phyloP scores from a whole-genome alignment of 257 asterid species.

The Solanum lignicaule region DNA sequence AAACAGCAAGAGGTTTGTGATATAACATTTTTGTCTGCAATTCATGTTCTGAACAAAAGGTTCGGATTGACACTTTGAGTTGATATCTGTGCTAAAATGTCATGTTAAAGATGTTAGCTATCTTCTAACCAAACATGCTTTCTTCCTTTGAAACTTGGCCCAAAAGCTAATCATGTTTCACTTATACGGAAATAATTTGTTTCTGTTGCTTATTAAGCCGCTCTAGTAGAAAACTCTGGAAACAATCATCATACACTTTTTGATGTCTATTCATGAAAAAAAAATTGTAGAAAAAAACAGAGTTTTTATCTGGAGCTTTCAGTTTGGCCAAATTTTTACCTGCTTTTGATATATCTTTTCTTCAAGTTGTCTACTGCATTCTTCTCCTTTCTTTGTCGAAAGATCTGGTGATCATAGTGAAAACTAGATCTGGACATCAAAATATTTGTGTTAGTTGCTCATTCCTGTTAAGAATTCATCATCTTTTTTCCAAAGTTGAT shows the following conservation, averaged over 20 bases:
- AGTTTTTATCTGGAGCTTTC: background rate
- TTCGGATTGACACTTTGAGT: background rate
- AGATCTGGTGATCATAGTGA: background rate
- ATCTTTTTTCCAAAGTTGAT: background rate
- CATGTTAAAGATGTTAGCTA: background rate
- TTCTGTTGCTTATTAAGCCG: background rate
- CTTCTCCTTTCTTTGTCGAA: background rate
- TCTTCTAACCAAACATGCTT: background rate
- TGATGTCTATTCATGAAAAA: background rate
- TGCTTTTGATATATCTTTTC: background rate
- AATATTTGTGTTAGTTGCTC: background rate
- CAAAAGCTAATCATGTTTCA: background rate
- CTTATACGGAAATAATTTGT: background rate
- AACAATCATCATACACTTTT: background rate
- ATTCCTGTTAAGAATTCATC: background rate
- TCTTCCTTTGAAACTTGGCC: background rate
- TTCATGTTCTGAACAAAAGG: background rate
- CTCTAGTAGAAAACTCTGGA: background rate
- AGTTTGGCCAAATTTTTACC: background rate
- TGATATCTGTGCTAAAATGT: background rate
- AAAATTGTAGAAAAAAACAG: background rate
- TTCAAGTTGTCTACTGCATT: background rate
- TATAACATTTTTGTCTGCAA: background rate
- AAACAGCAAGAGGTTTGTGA: background rate
- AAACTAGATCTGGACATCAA: background rate